A percentile compares a stretch with the other conserved stretches of the same genome.
phyloP scores from a whole-genome alignment of 1,139 yeast species.

The Geotrichum bryndzae region DNA sequence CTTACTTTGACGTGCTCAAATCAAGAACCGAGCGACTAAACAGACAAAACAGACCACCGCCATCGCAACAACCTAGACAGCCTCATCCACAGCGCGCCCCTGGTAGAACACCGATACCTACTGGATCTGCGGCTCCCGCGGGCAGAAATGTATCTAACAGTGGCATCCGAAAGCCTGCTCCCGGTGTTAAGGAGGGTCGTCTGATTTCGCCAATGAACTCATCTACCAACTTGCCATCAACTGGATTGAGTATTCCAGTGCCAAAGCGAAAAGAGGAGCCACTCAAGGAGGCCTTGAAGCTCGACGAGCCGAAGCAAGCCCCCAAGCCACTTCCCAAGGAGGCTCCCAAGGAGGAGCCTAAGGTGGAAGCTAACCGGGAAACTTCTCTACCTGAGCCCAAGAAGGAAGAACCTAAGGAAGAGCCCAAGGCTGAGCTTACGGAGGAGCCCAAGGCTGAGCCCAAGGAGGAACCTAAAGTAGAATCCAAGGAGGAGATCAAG shows the following conservation, averaged over 20 bases:
- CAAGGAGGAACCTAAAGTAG: neutral
- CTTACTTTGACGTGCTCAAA: constrained; percentile 61
- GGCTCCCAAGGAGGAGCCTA: constrained; percentile 1
- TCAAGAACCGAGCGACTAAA: constrained; percentile 37
- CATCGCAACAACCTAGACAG: constrained; percentile 1
- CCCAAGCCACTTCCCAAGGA: neutral
- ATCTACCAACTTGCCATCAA: constrained; percentile 8
- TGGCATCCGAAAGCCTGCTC: neutral
- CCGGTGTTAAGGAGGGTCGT: constrained; percentile 11
- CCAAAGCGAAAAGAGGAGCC: constrained; percentile 1
- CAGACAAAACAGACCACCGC: constrained; percentile 2
- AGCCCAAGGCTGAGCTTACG: neutral
- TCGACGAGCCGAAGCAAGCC: neutral
- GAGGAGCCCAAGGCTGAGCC: neutral
- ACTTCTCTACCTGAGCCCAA: neutral
- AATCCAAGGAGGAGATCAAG: neutral
- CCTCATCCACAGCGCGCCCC: constrained; percentile 1
- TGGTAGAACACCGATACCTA: constrained; percentile 3
- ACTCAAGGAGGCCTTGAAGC: neutral
- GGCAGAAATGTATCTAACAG: constrained; percentile 16
- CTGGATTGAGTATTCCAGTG: constrained; percentile 9
- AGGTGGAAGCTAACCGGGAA: neutral
- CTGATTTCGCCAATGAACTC: constrained; percentile 18
- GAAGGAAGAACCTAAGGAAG: neutral
- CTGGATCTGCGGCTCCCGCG: constrained; percentile 5